Base-by-base conservation (phyloP, 306 rosid genomes). In the Adenanthera pavonina region DNA sequence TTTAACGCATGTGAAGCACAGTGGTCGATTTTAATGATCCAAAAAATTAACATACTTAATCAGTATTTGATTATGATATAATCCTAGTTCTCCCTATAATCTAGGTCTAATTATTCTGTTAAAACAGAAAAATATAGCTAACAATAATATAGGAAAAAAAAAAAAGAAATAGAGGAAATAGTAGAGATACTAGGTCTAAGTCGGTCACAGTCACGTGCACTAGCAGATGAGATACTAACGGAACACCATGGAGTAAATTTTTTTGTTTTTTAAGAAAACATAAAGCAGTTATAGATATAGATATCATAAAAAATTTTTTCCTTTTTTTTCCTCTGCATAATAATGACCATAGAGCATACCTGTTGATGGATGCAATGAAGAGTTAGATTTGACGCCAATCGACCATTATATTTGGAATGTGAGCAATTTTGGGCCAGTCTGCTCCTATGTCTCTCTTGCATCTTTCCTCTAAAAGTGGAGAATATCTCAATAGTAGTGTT, bases 401-500 rank as follows among this genome's bases (percentile, higher is more conserved):
- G 1, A 20, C 3, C 57, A 1, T 1, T 15, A 30, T 11, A 25
- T 8, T 1, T 30, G 38, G 66, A 6, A 60, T 60, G 38, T 8
- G 40, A 30, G 66, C 66, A 60, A 60, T 60, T 60, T 11, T 60
- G 3, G 7, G 40, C 66, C 66, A 25, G 2, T 60, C 66, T 60
- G 0, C 17, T 9, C 66, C 66, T 60, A 0, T 60, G 0, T 4
- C 66, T 60, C 36, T 60, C 66, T 60, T 5, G 16, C 36, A 60
- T 60, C 66, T 60, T 60, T 30, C 17, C 66, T 25, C 4, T 60
- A 60, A 60, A 60, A 30, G 40, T 30, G 17, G 17, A 25, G 17
- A 0, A 3, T 3, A 0, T 9, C 0, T 0, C 15, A 30, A 0
- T 1, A 0, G 17, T 30, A 60, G 40, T 3, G 38, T 11, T 60